Evolutionary conservation across 2,329 filamentous ascomycete genomes (phyloP), one percentile per base, ranked within the genome.

Genomic region (Colletotrichum eremochloae): DNA sequence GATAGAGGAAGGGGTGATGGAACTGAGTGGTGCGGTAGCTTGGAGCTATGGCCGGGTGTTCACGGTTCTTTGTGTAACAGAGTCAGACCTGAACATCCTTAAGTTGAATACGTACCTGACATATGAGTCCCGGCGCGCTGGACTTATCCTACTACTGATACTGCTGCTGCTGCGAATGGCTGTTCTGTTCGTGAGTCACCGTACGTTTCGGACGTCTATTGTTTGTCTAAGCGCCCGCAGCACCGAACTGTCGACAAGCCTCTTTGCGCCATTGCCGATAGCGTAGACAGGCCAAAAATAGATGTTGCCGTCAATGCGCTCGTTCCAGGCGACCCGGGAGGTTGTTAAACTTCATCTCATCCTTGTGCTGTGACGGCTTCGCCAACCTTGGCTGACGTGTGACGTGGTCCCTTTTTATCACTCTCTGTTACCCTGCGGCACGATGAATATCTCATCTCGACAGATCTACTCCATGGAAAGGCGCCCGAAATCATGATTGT

Each of bases 1-100:
- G 80, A 50, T 31, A 36, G 33, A 15, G 52, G 58, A 36, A 58
- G 11, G 18, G 9, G 12, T n/a, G 42, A 56, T 42, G 52, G 57
- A 42, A 40, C 58, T 50, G 44, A 53, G 67, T 68, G 18, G 8
- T 8, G 18, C 18, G 18, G 15, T 53, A 24, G 20, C 15, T 40
- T 29, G 55, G 18, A 60, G 56, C 63, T 52, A 55, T 57, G 33
- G n/a, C 15, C 67, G 53, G 42, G 42, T 56, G 52, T n/a, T n/a
- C 36, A 20, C 57, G 24, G 42, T 18, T 52, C 46, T n/a, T 44
- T 46, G 24, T 46, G 44, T 46, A 46, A 46, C 44, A 46, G 7
- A 14, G 58, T 36, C 53, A n/a, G 24, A 55, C 11, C 18, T 57
- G n/a, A 29, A 18, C 40, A 29, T 15, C 29, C 1, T 11, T 1